Percentiles rank a stretch among this genome's conserved stretches.
These are phyloP conservation scores for Russula foetens DNA, from an alignment of 768 basidiomycete genomes.

Conservation along the genomic window DNA sequence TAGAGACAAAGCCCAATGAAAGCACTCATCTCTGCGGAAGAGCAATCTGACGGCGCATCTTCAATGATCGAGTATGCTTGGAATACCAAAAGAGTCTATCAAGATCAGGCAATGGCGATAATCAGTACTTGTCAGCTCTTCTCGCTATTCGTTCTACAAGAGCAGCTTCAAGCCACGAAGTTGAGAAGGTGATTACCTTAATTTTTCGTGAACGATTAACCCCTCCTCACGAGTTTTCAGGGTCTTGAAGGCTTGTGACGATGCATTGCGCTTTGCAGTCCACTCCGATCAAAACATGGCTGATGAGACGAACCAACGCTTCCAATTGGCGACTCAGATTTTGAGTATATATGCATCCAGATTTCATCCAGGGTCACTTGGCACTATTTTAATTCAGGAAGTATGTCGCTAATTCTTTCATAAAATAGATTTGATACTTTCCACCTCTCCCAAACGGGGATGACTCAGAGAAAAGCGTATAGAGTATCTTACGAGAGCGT, in stretches of 20 bases:
- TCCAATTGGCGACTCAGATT: neutral
- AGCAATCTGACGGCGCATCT: no score
- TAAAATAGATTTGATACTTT: no score
- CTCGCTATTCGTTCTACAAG: neutral
- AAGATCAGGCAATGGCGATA: neutral
- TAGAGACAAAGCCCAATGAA: no score
- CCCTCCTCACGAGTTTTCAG: neutral
- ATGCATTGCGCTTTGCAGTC: neutral
- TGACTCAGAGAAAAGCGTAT: neutral
- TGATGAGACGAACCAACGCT: neutral
- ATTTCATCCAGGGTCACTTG: neutral
- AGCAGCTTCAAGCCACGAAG: neutral
- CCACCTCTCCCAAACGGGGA: neutral
- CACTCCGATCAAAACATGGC: neutral
- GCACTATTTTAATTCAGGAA: no score
- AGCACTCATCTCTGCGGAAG: neutral
- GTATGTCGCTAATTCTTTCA: no score
- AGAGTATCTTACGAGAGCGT: neutral
- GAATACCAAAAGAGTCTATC: neutral
- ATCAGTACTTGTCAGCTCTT: neutral
- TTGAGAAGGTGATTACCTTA: neutral
- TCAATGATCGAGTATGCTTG: no score
- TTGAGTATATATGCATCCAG: neutral
- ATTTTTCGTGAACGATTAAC: no score
- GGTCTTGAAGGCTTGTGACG: neutral